phyloP scores from a whole-genome alignment of 805 yeast species.

The Saturnispora saitoi region DNA sequence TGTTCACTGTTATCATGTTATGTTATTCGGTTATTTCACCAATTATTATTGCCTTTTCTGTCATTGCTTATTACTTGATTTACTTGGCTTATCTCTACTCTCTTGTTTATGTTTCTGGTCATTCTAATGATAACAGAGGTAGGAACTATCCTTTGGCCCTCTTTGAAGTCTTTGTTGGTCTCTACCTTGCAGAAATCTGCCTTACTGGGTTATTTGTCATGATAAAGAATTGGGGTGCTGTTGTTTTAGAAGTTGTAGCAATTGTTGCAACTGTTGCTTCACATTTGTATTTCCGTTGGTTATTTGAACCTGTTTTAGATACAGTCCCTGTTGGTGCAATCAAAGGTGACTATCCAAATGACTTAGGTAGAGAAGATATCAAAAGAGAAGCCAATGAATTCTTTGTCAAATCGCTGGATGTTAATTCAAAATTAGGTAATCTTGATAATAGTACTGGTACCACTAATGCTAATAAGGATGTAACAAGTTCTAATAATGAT shows the following conservation, averaged over 20 bases:
- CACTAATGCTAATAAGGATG: neutral
- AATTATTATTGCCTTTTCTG: slow-evolving; percentile 57
- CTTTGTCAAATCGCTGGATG: slow-evolving; percentile 12
- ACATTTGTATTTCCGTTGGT: slow-evolving; percentile 51
- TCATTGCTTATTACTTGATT: slow-evolving; percentile 45
- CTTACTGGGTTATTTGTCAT: slow-evolving; percentile 64
- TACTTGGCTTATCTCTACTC: slow-evolving; percentile 58
- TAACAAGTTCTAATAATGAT: neutral
- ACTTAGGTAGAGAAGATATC: slow-evolving; percentile 57
- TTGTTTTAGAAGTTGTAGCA: slow-evolving; percentile 58
- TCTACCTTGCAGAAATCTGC: slow-evolving; percentile 65
- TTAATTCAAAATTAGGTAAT: slow-evolving; percentile 8
- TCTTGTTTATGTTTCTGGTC: slow-evolving; percentile 53
- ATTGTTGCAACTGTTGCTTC: slow-evolving; percentile 48
- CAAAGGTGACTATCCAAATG: slow-evolving; percentile 47
- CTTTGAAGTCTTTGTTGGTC: slow-evolving; percentile 62
- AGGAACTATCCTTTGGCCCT: slow-evolving; percentile 65
- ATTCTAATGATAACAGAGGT: slow-evolving; percentile 58
- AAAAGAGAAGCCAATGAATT: slow-evolving; percentile 27
- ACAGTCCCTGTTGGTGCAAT: slow-evolving; percentile 62
- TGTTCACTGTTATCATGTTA: slow-evolving; percentile 63
- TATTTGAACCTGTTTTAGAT: slow-evolving; percentile 56
- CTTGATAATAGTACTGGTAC: neutral
- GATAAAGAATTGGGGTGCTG: slow-evolving; percentile 72
- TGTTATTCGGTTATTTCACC: slow-evolving; percentile 78